Evolutionary conservation across 805 yeast species (phyloP).

Genomic region (Wickerhamiella occidentalis): DNA sequence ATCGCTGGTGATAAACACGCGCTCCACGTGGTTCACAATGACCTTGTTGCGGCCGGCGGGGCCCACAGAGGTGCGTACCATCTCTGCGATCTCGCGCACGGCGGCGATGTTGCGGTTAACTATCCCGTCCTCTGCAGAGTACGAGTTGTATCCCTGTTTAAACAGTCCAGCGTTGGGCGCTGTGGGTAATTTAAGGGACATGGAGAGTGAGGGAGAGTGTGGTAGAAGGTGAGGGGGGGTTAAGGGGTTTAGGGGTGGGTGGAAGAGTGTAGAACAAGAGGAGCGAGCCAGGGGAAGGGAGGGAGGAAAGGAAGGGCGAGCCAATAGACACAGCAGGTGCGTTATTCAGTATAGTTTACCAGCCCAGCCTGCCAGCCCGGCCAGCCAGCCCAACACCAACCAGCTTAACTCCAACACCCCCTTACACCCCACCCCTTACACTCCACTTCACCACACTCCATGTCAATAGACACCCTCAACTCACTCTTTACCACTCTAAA

Average conservation of each 20-base stretch:
- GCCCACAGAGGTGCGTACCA: conserved; percentile 90
- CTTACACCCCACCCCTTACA: background rate
- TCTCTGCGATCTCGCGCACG: conserved; percentile 79
- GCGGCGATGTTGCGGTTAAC: conserved; percentile 87
- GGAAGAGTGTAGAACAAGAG: too few species aligned
- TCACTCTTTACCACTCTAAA: background rate
- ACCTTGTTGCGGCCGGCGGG: conserved; percentile 97
- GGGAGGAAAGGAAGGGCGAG: too few species aligned
- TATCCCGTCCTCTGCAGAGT: conserved; percentile 87
- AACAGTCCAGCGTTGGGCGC: conserved; percentile 90
- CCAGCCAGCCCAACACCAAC: too few species aligned
- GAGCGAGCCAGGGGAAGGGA: too few species aligned
- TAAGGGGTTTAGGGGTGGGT: background rate
- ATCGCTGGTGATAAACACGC: conserved; percentile 82
- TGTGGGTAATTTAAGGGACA: conserved; percentile 60
- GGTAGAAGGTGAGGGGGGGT: background rate
- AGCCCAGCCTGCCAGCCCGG: too few species aligned
- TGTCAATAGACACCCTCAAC: conserved; percentile 2
- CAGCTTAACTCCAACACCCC: too few species aligned
- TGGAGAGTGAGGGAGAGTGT: background rate
- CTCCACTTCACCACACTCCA: background rate
- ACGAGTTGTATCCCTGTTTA: conserved; percentile 87
- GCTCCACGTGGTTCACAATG: conserved; percentile 77
- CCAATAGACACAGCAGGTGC: too few species aligned
- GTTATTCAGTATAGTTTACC: too few species aligned